Evolutionary conservation across 164 flowering plant species (phyloP).

Genomic region (Santalum album): DNA sequence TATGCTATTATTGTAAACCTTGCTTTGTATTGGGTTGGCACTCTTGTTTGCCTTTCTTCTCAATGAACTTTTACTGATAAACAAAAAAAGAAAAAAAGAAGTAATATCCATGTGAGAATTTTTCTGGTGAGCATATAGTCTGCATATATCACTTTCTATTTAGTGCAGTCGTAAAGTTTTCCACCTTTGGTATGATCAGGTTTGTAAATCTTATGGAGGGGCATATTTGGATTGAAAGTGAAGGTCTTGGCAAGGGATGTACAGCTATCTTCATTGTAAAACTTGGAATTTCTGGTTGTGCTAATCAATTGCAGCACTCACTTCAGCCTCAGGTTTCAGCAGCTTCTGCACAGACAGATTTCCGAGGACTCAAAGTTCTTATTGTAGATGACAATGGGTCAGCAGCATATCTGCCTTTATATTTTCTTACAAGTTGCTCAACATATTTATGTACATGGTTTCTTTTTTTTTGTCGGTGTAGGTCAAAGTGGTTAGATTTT

Average conservation of each 20-base stretch:
- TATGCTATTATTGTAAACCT: no score
- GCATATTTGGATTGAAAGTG: constrained; percentile 85
- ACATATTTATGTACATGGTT: no score
- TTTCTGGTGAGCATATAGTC: neutral
- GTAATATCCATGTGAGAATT: no score
- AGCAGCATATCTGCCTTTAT: constrained; percentile 13
- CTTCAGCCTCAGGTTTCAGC: constrained; percentile 25
- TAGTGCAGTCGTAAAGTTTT: neutral
- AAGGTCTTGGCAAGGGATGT: constrained; percentile 83
- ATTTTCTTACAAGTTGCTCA: neutral
- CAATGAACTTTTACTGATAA: no score
- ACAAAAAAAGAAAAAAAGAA: no score
- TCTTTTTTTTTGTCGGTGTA: no score
- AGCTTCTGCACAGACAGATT: constrained; percentile 31
- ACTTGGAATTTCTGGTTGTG: constrained; percentile 53
- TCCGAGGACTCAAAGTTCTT: constrained; percentile 68
- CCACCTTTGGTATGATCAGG: constrained; percentile 28
- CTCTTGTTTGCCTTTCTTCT: no score
- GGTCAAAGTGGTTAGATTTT: neutral
- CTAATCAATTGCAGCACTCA: constrained; percentile 35
- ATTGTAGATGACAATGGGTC: constrained; percentile 74
- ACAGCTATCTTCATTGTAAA: constrained; percentile 61
- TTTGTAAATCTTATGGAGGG: constrained; percentile 90
- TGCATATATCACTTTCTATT: neutral
- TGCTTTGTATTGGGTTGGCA: no score